Evolutionary conservation across 1,284 basidiomycete species (phyloP).

Genomic region (Wolfiporia cocos): DNA sequence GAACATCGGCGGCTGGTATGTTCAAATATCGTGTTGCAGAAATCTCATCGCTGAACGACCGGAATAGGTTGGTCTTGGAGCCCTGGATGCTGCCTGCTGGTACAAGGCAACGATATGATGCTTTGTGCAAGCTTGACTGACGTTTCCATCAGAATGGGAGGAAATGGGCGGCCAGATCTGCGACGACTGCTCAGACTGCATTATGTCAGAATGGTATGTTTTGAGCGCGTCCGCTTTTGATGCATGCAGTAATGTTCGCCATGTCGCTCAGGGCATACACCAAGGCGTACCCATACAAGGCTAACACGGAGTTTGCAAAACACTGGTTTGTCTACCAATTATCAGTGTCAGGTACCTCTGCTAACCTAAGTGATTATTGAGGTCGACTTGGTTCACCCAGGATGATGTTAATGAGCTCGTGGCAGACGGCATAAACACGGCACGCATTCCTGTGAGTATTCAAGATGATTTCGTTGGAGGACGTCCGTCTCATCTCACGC

Average conservation of each 20-base stretch:
- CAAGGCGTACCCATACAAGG: constrained; percentile 49
- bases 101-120: constrained; percentile 12
- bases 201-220: constrained; percentile 50
- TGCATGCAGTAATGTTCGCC: too few relatives aligned
- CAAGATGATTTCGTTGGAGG: too few relatives aligned
- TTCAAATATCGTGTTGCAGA: constrained; percentile 5
- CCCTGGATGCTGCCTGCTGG: constrained; percentile 67
- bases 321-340: constrained; percentile 54
- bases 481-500: not conserved
- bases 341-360: too few relatives aligned
- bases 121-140: not conserved
- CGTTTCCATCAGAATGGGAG: constrained; percentile 43
- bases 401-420: constrained; percentile 48
- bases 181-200: constrained; percentile 47
- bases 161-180: constrained; percentile 60
- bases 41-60: constrained; percentile 1
- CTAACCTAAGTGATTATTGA: too few relatives aligned
- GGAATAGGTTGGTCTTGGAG: constrained; percentile 49
- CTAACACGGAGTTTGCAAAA: constrained; percentile 49
- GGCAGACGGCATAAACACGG: constrained; percentile 60
- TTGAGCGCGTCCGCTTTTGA: not conserved
- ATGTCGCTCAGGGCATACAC: constrained; percentile 48
- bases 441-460: constrained; percentile 60
- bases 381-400: constrained; percentile 69
- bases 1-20: constrained; percentile 57